Evolutionary conservation across 768 basidiomycete species (phyloP).

Genomic region (Daedaleopsis nitida): DNA sequence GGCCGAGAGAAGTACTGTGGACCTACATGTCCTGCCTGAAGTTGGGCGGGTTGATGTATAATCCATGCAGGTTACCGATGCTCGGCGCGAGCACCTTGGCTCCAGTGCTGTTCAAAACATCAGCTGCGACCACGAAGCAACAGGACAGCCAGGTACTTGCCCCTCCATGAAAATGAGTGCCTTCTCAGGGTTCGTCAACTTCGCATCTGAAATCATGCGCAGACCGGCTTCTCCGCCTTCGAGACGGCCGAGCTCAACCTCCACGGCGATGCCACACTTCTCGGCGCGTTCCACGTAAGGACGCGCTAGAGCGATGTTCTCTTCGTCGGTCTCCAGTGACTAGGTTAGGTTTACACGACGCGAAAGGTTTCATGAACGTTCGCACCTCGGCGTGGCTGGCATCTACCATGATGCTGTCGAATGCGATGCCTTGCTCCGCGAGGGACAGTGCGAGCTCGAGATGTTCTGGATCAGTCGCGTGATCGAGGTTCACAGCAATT

Average conservation of each 20-base stretch:
- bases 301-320: constrained; percentile 46
- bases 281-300: constrained; percentile 47
- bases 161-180: constrained; percentile 45
- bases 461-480: constrained; percentile 49
- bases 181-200: constrained; percentile 46
- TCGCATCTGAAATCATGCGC: constrained; percentile 48
- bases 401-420: constrained; percentile 55
- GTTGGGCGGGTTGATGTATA: constrained; percentile 47
- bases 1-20: not conserved
- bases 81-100: constrained; percentile 49
- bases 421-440: constrained; percentile 47
- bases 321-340: constrained; percentile 43
- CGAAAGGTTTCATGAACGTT: not conserved
- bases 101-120: constrained; percentile 36
- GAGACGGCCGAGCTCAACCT: constrained; percentile 50
- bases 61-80: constrained; percentile 50
- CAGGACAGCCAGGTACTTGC: constrained; percentile 20
- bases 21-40: constrained; percentile 47
- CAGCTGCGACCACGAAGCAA: not conserved
- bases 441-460: constrained; percentile 47
- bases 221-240: constrained; percentile 54
- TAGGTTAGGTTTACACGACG: not conserved
- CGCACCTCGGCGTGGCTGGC: constrained; percentile 48
- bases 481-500: constrained; percentile 50
- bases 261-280: constrained; percentile 43